Base-by-base conservation (phyloP, 2,329 filamentous ascomycete species). In the Bipolaris bicolor region DNA sequence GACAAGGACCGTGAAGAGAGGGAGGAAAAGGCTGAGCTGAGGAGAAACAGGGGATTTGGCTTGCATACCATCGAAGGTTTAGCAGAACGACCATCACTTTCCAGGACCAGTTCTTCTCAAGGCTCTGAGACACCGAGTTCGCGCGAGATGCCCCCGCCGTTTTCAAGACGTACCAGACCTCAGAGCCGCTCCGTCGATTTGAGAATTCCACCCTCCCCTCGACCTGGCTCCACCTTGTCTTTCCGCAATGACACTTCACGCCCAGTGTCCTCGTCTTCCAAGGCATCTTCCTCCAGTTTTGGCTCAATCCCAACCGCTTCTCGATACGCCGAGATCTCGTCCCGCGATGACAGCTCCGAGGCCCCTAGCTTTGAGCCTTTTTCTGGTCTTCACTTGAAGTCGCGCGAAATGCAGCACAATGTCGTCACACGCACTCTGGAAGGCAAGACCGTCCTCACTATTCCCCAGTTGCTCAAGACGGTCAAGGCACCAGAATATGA, bases 401-500 rank as follows among this genome's bases (percentile, higher is more conserved):
- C 88, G 61, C 87, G 95, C 31, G 88, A 92, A 36, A 84, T 98
- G 44, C 90, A 92, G 1, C 93, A 98, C 75, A 85, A 86, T 20
- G 88, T 90, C 16, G 81, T 99, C 20, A 87, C 90, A 2, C 88
- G 93, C 22, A 91, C 91, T 3, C 82, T 99, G 13, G 82, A 88
- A 5, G 87, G 86, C 33, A 97, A 95, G 75, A 91, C 90, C 50
- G 82, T 89, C 2, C 90, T 92, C 65, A 84, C 84, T 1, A 84
- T 99, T 60, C 90, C 94, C 5, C 90, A 96, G 62, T 81, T 99
- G 4, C 80, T 98, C 10, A 89, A 88, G 66, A 84, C 85, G 11
- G 88, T 99, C 62, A 96, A 93, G 76, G 86, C 88, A 1, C 95
- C 95, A 0, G 84, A 90, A 31, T 99, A 91, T 73, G 85, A 90